Percentiles rank a stretch among this genome's conserved stretches.
These are phyloP conservation scores for Crucibulum laeve DNA, from an alignment of 768 basidiomycete genomes.

Conservation along the genomic window DNA sequence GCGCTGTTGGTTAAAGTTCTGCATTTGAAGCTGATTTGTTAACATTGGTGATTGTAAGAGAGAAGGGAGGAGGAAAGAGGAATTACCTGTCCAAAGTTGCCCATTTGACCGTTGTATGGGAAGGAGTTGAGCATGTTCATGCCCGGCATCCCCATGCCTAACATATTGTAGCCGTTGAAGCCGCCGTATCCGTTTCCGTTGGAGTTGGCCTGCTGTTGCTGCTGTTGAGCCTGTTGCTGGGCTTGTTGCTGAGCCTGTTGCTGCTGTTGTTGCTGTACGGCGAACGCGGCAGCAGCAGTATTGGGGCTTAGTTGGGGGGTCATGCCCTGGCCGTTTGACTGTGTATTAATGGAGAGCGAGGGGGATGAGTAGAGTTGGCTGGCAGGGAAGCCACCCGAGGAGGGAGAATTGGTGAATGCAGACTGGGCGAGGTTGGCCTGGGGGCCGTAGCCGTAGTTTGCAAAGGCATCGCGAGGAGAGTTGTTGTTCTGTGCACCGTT, in stretches of 20 bases:
- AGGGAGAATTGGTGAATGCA: slow-evolving; percentile 45
- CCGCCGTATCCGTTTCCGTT: slow-evolving; percentile 51
- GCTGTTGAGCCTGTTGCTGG: slow-evolving; percentile 42
- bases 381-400: slow-evolving; percentile 40
- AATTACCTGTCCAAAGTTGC: slow-evolving; percentile 60
- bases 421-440: slow-evolving; percentile 61
- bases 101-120: slow-evolving; percentile 69
- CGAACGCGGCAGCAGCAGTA: slow-evolving; percentile 48
- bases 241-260: slow-evolving; percentile 41
- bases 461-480: slow-evolving; percentile 65
- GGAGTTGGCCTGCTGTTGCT: slow-evolving; percentile 32
- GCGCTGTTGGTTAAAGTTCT: slow-evolving; percentile 53
- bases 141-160: slow-evolving; percentile 74
- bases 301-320: slow-evolving; percentile 67
- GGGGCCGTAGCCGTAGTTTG: slow-evolving; percentile 85
- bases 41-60: slow-evolving; percentile 1
- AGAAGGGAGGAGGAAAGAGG: neutral
- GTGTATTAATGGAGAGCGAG: slow-evolving; percentile 64
- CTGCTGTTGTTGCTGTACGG: slow-evolving; percentile 34
- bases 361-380: slow-evolving; percentile 74
- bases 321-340: slow-evolving; percentile 47
- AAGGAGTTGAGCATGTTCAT: slow-evolving; percentile 72
- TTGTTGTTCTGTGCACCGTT: slow-evolving; percentile 24
- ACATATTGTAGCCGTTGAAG: slow-evolving; percentile 72
- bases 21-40: slow-evolving; percentile 13